These are phyloP conservation scores for Aureobasidium sp. DNA, from an alignment of 2,329 filamentous ascomycete genomes.

Conservation along the genomic window DNA sequence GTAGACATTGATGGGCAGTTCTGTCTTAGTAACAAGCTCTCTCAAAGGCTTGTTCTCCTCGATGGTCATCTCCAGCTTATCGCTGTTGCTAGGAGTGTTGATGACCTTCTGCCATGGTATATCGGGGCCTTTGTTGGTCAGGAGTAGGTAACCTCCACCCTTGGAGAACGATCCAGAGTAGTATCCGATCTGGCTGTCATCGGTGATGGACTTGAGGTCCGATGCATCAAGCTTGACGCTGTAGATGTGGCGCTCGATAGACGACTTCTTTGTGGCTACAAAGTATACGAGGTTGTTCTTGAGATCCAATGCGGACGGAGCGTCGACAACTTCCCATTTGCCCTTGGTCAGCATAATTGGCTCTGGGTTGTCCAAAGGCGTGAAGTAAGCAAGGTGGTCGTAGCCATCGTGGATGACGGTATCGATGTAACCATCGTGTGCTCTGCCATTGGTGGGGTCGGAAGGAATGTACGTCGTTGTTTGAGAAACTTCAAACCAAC, in stretches of 20 bases:
- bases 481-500: conserved; percentile 94
- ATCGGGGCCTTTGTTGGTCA: conserved; percentile 73
- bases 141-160: conserved; percentile 70
- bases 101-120: conserved; percentile 89
- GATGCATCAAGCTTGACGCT: conserved; percentile 74
- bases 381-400: conserved; percentile 90
- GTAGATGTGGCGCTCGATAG: conserved; percentile 87
- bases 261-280: conserved; percentile 72
- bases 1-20: conserved; percentile 75
- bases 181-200: conserved; percentile 64
- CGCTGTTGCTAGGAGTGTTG: conserved; percentile 63
- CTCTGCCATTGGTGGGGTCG: conserved; percentile 59
- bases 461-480: conserved; percentile 79
- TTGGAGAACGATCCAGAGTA: conserved; percentile 79
- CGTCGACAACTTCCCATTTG: conserved; percentile 82
- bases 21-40: conserved; percentile 61
- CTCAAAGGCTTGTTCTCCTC: conserved; percentile 70
- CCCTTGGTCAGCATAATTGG: conserved; percentile 82
- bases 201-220: conserved; percentile 62
- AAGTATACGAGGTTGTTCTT: conserved; percentile 87
- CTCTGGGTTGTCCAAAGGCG: conserved; percentile 72
- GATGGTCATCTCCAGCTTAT: conserved; percentile 58
- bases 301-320: conserved; percentile 76
- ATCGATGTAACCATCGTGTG: conserved; percentile 86
- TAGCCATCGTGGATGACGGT: conserved; percentile 77